Base-by-base conservation (phyloP, 2,329 filamentous ascomycete species). In the Cucurbitaria berberidis region DNA sequence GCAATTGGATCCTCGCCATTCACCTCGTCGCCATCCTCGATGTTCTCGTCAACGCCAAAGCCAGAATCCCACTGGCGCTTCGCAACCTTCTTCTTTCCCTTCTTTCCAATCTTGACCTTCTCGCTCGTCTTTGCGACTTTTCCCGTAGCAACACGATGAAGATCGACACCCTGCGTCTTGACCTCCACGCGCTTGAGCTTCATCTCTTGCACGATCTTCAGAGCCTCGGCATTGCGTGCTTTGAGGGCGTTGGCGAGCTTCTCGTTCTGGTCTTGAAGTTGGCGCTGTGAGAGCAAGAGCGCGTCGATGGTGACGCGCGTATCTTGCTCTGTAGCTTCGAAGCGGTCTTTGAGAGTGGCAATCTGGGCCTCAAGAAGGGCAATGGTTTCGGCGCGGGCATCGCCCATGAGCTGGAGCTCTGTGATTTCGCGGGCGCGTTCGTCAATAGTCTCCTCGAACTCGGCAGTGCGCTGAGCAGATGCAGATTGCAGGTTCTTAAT, bases 21-120 rank as follows among this genome's bases (percentile, higher is more conserved):
- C 3, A 49, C 49, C 1, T 61, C 55, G 26, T 57, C 56, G 18
- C 58, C 60, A 2, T 61, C 59, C 39, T 67, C 62, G 1, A 55
- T 47, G 22, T 62, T 55, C 43, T 62, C 61, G 18, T 68, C 67
- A 16, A 69, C 60, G 18, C 67, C 69, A 45, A 74, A 69, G 6
- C 72, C 72, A 5, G 69, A 73, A 36, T 74, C 72, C 57, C 66
- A 72, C 41, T 67, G 64, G 27, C 72, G 59, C 51, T 61, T 67
- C 18, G 66, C 40, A 8, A 60, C 51, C 54, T 64, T 67, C 46
- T 65, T 64, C 53, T 59, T 62, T 40, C 59, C 64, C 60, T 73
- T 74, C 60, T 74, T 74, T 29, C 59, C 57, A 11, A 73, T 50
- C 53, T 68, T 70, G 26, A 72, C 61, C 36, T 68, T 69, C 32